A percentile compares a stretch with the other conserved stretches of the same genome.
Conservation (phyloP, 805 yeast species). For the Spathaspora arborariae region DNA sequence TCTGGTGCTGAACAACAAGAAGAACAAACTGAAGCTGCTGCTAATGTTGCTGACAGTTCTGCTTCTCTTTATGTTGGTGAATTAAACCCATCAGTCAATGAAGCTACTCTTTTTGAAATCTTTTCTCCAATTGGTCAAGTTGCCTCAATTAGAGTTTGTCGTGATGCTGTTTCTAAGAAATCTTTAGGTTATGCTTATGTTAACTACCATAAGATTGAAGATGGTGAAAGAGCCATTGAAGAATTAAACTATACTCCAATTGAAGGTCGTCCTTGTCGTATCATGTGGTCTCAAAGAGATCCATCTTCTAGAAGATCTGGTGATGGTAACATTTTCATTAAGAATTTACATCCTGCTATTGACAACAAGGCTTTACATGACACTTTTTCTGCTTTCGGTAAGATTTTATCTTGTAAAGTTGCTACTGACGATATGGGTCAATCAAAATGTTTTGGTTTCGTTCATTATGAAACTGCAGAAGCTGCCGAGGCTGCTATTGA, state of each 20-base stretch:
- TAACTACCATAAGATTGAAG: slow-evolving; percentile 84
- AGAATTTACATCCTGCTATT: slow-evolving; percentile 96
- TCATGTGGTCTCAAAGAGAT: slow-evolving; percentile 99
- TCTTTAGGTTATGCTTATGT: slow-evolving; percentile 98
- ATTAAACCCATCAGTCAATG: slow-evolving; percentile 86
- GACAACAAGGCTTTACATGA: slow-evolving; percentile 99
- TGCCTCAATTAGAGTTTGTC: slow-evolving; percentile 95
- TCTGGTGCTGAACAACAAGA: slow-evolving; percentile 25
- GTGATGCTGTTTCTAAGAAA: slow-evolving; percentile 95
- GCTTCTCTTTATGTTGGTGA: slow-evolving; percentile 98
- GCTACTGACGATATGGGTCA: slow-evolving; percentile 90
- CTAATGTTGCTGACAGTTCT: slow-evolving; percentile 51
- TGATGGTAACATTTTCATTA: slow-evolving; percentile 94
- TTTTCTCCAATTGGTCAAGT: slow-evolving; percentile 95
- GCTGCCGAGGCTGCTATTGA: slow-evolving; percentile 94
- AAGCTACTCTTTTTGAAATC: slow-evolving; percentile 90
- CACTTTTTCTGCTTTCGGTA: slow-evolving; percentile 95
- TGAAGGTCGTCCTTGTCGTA: slow-evolving; percentile 96
- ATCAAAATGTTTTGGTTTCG: slow-evolving; percentile 96
- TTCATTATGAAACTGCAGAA: slow-evolving; percentile 90
- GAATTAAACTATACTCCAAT: slow-evolving; percentile 91
- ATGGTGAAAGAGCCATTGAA: slow-evolving; percentile 92
- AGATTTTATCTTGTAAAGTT: slow-evolving; percentile 92
- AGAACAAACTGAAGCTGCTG: slow-evolving; percentile 25
- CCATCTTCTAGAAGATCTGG: slow-evolving; percentile 93